Evolutionary conservation across 2,329 filamentous ascomycete genomes (phyloP).

Genomic region (Helminthosporium solani): DNA sequence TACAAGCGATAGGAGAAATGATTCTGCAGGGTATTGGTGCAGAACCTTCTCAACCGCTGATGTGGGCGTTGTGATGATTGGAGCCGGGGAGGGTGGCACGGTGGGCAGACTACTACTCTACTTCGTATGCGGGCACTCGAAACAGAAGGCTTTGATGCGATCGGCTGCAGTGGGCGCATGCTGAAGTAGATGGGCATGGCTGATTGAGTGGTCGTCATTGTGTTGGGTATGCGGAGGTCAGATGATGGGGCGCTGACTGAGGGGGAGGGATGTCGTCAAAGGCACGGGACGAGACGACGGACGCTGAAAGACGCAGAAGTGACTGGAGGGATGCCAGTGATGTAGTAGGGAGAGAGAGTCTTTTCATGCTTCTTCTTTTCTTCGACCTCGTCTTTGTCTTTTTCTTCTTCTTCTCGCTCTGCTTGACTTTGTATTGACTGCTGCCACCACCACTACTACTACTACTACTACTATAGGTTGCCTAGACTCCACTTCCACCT

Average conservation of each 20-base stretch:
- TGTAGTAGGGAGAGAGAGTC: too few species aligned
- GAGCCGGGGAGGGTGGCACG: not conserved
- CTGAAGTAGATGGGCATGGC: not conserved
- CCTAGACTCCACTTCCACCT: too few species aligned
- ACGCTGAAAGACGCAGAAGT: not conserved
- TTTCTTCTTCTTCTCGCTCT: too few species aligned
- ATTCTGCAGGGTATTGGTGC: constrained; percentile 1
- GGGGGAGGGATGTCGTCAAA: not conserved
- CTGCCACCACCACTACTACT: too few species aligned
- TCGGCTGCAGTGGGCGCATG: constrained; percentile 9
- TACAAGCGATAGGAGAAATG: not conserved
- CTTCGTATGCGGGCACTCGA: not conserved
- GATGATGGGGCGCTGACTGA: not conserved
- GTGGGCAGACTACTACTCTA: constrained; percentile 2
- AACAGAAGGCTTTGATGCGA: not conserved
- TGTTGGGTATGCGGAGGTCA: not conserved
- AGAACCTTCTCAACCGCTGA: too few species aligned
- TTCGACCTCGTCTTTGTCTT: too few species aligned
- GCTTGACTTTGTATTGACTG: too few species aligned
- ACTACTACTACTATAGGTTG: too few species aligned
- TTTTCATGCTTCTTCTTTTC: too few species aligned
- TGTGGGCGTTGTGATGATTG: not conserved
- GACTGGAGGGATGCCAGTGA: too few species aligned
- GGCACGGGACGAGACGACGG: not conserved
- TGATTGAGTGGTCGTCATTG: not conserved